These are phyloP conservation scores for Aspergillus sp. DNA, from an alignment of 2,329 filamentous ascomycete species.

Conservation along the genomic window DNA sequence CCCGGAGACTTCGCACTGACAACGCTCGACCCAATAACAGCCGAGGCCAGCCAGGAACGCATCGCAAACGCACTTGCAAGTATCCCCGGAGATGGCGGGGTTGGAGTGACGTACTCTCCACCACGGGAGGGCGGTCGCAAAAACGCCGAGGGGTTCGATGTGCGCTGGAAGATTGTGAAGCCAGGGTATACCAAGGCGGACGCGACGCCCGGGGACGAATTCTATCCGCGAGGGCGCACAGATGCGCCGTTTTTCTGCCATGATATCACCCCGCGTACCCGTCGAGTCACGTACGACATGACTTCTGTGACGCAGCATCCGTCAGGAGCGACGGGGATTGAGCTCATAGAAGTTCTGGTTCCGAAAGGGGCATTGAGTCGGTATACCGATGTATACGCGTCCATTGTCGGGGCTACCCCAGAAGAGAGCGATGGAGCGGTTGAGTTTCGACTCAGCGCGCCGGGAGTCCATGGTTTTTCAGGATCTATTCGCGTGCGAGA, in stretches of 20 bases:
- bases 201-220: constrained; percentile 7
- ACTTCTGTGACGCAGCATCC: constrained; percentile 11
- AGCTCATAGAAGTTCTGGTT: constrained; percentile 18
- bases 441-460: constrained; percentile 14
- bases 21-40: constrained; percentile 5
- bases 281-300: constrained; percentile 13
- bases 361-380: neutral
- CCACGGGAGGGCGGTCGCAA: constrained; percentile 17
- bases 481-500: constrained; percentile 13
- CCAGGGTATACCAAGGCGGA: constrained; percentile 4
- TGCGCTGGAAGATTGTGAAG: constrained; percentile 19
- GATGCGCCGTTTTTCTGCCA: constrained; percentile 23
- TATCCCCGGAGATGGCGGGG: constrained; percentile 2
- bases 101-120: constrained; percentile 15
- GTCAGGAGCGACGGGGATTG: constrained; percentile 17
- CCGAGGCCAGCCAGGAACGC: constrained; percentile 14
- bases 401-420: constrained; percentile 15
- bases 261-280: constrained; percentile 18
- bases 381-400: constrained; percentile 12
- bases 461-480: constrained; percentile 3
- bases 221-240: constrained; percentile 17
- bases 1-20: constrained; percentile 22
- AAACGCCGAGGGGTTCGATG: constrained; percentile 9
- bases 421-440: neutral
- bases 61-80: constrained; percentile 12